These are phyloP conservation scores for Metarhizium anisopliae DNA, from an alignment of 2,329 filamentous ascomycete species.

Conservation along the genomic window DNA sequence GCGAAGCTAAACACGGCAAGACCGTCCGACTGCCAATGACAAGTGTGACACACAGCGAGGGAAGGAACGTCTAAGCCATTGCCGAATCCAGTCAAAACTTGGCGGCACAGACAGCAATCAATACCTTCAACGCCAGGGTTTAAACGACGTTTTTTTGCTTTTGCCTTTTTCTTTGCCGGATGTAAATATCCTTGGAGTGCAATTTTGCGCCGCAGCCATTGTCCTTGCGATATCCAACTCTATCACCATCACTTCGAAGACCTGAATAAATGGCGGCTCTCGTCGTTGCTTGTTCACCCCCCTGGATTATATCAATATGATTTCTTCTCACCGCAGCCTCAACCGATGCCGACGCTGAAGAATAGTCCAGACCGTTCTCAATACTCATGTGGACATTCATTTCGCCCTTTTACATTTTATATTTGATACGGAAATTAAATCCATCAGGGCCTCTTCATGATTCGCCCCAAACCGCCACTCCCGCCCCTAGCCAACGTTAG, in stretches of 20 bases:
- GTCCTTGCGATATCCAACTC: background rate
- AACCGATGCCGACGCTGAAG: background rate
- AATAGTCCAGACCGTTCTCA: background rate
- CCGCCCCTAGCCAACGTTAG: background rate
- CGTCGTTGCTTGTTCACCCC: background rate
- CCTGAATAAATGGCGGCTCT: background rate
- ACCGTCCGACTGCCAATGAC: background rate
- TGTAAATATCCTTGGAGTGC: background rate
- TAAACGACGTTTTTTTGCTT: too few species aligned
- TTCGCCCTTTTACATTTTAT: background rate
- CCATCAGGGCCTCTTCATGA: background rate
- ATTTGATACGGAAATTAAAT: too few species aligned
- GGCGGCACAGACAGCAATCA: background rate
- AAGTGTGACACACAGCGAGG: background rate
- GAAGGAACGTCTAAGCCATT: background rate
- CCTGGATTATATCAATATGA: background rate
- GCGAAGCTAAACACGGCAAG: background rate
- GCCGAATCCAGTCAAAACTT: background rate
- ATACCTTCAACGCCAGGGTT: background rate
- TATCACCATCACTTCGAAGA: background rate
- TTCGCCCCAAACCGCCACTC: slow-evolving; percentile 3
- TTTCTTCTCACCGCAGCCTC: background rate
- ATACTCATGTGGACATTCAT: background rate
- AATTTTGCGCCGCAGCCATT: background rate
- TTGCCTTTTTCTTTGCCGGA: too few species aligned